Evolutionary conservation across 768 basidiomycete genomes (phyloP).

Genomic region (Phanerochaete carnosa): DNA sequence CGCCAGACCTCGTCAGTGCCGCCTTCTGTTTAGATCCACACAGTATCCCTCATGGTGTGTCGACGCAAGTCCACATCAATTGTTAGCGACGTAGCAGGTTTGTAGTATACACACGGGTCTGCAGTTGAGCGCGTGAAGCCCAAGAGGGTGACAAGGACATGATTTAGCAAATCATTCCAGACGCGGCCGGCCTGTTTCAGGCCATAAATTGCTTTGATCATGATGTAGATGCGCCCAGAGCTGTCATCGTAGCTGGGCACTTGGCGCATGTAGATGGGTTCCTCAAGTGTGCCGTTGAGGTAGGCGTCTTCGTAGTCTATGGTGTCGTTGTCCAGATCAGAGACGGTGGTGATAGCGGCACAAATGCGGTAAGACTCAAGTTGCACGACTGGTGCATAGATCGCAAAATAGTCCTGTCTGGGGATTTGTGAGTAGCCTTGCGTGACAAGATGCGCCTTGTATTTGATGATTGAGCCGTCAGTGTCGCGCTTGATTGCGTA

Average conservation of each 20-base stretch:
- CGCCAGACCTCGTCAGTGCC: no score
- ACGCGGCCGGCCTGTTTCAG: slow-evolving; percentile 37
- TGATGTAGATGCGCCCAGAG: background rate
- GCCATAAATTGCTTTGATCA: slow-evolving; percentile 37
- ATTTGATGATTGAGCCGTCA: slow-evolving; percentile 30
- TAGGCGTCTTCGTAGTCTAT: slow-evolving; percentile 21
- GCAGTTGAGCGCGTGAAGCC: slow-evolving; percentile 21
- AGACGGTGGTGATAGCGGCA: slow-evolving; percentile 21
- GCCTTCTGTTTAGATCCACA: no score
- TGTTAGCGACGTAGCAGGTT: background rate
- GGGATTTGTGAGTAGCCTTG: slow-evolving; percentile 30
- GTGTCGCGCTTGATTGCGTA: slow-evolving; percentile 36
- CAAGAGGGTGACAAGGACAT: slow-evolving; percentile 13
- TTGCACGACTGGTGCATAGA: slow-evolving; percentile 28
- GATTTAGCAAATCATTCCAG: slow-evolving; percentile 35
- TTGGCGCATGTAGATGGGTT: slow-evolving; percentile 27
- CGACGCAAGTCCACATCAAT: no score
- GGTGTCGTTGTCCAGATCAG: slow-evolving; percentile 11
- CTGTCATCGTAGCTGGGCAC: slow-evolving; percentile 21
- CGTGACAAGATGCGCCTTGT: slow-evolving; percentile 37
- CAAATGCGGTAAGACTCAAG: slow-evolving; percentile 19
- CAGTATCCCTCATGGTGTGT: no score
- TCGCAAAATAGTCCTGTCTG: slow-evolving; percentile 33
- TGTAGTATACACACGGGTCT: slow-evolving; percentile 24
- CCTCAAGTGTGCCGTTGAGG: slow-evolving; percentile 27